Conservation (phyloP, 352 stramenopile species). For the Phytophthora meadii region DNA sequence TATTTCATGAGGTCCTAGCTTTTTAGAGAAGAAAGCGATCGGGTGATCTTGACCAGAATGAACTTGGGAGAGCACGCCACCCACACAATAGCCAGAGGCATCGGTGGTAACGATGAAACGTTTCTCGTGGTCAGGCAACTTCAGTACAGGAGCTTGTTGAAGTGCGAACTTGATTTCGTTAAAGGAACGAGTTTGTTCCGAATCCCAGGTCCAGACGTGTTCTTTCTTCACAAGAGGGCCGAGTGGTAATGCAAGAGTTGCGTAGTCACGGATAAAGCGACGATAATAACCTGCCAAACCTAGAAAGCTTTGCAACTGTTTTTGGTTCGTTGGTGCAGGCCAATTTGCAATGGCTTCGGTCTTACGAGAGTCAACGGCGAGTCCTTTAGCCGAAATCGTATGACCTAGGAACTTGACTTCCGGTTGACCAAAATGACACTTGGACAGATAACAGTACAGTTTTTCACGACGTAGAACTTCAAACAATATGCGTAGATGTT, state of each 20-base stretch:
- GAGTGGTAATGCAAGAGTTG: conserved; percentile 26
- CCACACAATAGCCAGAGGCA: conserved; percentile 22
- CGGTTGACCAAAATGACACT: conserved; percentile 32
- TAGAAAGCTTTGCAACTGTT: conserved; percentile 36
- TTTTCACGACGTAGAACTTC: conserved; percentile 30
- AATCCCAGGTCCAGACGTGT: conserved; percentile 14
- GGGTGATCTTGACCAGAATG: conserved; percentile 27
- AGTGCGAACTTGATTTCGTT: conserved; percentile 17
- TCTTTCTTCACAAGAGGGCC: conserved; percentile 33
- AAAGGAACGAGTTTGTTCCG: conserved; percentile 23
- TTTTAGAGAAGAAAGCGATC: conserved; percentile 27
- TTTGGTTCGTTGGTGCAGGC: conserved; percentile 2
- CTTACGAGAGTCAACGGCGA: conserved; percentile 33
- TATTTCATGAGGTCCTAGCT: conserved; percentile 4
- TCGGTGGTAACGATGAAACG: conserved; percentile 45
- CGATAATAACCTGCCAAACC: conserved; percentile 37
- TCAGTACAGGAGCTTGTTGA: conserved; percentile 23
- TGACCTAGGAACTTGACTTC: conserved; percentile 20
- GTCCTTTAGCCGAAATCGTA: conserved; percentile 23
- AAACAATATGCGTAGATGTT: conserved; percentile 35
- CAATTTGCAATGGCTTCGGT: conserved; percentile 31
- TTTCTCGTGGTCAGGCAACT: conserved; percentile 25
- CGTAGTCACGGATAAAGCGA: conserved; percentile 36
- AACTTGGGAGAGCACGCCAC: conserved; percentile 9
- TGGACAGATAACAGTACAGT: conserved; percentile 15